Evolutionary conservation across 164 flowering plant species (phyloP), one percentile per base, ranked within the genome.

Genomic region (Warburgia ugandensis): DNA sequence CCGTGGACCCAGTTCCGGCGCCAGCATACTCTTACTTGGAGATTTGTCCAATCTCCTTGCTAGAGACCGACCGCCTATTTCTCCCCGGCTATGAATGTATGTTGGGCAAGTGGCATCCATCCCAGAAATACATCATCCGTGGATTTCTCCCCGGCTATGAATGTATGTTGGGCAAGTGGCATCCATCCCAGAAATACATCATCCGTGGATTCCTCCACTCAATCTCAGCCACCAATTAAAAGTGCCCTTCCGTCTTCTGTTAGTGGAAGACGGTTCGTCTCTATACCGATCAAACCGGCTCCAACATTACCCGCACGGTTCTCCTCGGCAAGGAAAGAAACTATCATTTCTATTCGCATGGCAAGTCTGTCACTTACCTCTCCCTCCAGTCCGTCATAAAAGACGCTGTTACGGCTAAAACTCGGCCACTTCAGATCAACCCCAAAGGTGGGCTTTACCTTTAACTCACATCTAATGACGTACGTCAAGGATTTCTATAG

Each of bases 251-350:
- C 11, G 84, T 89, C 12, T 27, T 83, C 36, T 77, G 75, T 1
- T 91, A 96, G 98, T 91, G 98, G 98, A 67, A 54, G 31, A 77
- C 84, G 11, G 81, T 79, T 13, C 82, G 66, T 46, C 76, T 76
- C 14, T 84, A 78, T 73, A 88, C 98, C 2, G 98, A 92, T 69
- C 96, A 87, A 50, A 88, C 98, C 36, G 91, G 89, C 1, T 41
- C 72, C 13, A 92, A 92, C 70, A 82, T 86, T 14, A 70, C 88
- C 35, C 63, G 80, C 0, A 20, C 61, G 23, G 79, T 88, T 0
- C 62, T 11, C 2, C 59, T 86, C 17, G 95, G 94, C 1, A 57
- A 32, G 21, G 95, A 83, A 73, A 85, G 86, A 56, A 81, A 75
- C 72, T 96, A 91, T 65, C 71, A 95, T 61, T 75, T 77, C 32